Evolutionary conservation across 2,329 filamentous ascomycete genomes (phyloP).

Genomic region (Hypoxylon sp.): DNA sequence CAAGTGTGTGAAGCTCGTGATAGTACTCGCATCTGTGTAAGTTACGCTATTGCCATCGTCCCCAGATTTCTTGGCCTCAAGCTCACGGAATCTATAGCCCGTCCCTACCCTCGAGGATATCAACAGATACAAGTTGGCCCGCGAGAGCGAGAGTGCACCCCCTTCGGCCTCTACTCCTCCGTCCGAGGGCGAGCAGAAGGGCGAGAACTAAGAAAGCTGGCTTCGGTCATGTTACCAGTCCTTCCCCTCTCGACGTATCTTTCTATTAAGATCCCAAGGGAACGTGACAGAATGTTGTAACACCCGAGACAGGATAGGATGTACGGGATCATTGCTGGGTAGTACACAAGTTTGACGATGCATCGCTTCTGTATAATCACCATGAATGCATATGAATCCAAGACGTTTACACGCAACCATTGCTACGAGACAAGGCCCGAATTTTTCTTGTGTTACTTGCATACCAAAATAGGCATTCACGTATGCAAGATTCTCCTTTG

Average conservation of each 20-base stretch:
- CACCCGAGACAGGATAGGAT: constrained; percentile 1
- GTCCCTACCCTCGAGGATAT: constrained; percentile 9
- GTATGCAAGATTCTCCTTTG: constrained; percentile 5
- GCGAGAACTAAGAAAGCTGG: background rate
- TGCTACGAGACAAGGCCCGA: background rate
- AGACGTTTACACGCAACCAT: constrained; percentile 9
- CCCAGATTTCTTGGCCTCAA: background rate
- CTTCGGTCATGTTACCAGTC: background rate
- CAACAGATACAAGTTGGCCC: background rate
- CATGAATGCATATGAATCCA: constrained; percentile 14
- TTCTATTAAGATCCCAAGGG: background rate
- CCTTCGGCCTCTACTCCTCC: background rate
- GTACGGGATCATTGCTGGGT: constrained; percentile 17
- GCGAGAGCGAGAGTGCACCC: background rate
- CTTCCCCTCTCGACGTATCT: background rate
- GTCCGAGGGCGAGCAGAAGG: background rate
- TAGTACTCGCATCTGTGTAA: constrained; percentile 37
- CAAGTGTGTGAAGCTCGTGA: constrained; percentile 29
- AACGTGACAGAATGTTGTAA: background rate
- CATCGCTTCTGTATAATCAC: constrained; percentile 2
- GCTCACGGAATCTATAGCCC: constrained; percentile 26
- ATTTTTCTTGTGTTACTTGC: constrained; percentile 8
- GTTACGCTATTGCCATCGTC: constrained; percentile 8
- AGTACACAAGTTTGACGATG: constrained; percentile 11
- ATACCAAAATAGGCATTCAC: constrained; percentile 12